Evolutionary conservation across 495 filamentous ascomycete species (phyloP), one percentile per base, ranked within the genome.

Genomic region (Hyaloscypha finlandica): DNA sequence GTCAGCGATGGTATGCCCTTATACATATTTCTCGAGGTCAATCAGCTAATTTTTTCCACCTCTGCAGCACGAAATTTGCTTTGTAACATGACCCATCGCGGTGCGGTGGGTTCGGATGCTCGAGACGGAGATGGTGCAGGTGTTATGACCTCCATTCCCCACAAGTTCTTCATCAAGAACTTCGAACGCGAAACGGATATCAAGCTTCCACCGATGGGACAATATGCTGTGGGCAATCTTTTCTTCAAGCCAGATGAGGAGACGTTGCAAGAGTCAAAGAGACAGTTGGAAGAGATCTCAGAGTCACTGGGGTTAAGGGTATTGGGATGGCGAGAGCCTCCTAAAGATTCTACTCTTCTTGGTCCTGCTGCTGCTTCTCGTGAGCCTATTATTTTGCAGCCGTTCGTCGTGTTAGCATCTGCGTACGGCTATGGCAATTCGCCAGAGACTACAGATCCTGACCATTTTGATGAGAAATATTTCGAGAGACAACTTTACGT

Each of bases 31-130:
- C 20, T 32, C 4, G 5, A 19, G 22, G 30, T 25, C 19, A 35
- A 54, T 66, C 29, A 32, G 31, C 69, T 69, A 19, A 61, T 54
- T 42, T 73, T 42, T 73, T 63, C 72, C 66, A 11, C 2, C 52
- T 55, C 12, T 20, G 20, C 73, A 96, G 93, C 95, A 61, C 90
- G 92, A 68, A 94, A 93, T 77, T 85, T 99, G 53, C 88, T 99
- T 64, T 99, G 96, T 82, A 99, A 99, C 84, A 99, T 99, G 95
- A 98, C 95, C 85, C 95, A 99, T 82, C 90, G 95, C 76, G 95
- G 95, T 81, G 95, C 95, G 63, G 95, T 99, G 73, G 95, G 95
- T 65, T 98, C 95, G 12, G 95, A 99, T 83, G 93, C 92, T 64
- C 90, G 95, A 78, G 95, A 99, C 78, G 95, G 95, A 71, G 95